phyloP scores from a whole-genome alignment of 2,329 filamentous ascomycete species.

The Ophiostoma sp. region DNA sequence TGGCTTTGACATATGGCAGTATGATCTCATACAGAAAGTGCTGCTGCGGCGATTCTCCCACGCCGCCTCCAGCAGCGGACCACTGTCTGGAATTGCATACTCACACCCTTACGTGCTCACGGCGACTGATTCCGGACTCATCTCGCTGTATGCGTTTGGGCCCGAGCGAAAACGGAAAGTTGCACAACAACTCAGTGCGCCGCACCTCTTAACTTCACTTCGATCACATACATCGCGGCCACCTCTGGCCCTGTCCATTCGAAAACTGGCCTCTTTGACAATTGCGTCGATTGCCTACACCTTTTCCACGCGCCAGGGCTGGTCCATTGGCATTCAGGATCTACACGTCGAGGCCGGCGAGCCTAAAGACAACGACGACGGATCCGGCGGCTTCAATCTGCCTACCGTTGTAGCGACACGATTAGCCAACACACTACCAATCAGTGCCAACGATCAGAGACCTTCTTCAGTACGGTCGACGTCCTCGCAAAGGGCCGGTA shows the following conservation, averaged over 20 bases:
- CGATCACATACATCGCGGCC: conserved; percentile 76
- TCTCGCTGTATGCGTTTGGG: conserved; percentile 73
- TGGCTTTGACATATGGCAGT: conserved; percentile 67
- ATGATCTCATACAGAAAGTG: conserved; percentile 46
- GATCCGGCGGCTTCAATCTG: neutral
- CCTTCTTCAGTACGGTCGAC: neutral
- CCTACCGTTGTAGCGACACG: conserved; percentile 43
- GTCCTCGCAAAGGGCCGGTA: neutral
- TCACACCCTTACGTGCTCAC: conserved; percentile 75
- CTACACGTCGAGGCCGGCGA: conserved; percentile 57
- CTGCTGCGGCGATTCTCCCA: conserved; percentile 60
- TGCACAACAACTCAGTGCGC: conserved; percentile 37
- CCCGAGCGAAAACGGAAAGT: neutral
- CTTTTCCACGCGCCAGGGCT: conserved; percentile 74
- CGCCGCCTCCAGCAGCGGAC: conserved; percentile 61
- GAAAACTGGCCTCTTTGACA: conserved; percentile 62
- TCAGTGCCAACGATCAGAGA: conserved; percentile 26
- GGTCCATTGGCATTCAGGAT: conserved; percentile 92
- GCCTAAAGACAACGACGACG: neutral
- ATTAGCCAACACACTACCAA: conserved; percentile 44
- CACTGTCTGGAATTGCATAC: conserved; percentile 69
- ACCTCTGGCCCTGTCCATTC: conserved; percentile 79
- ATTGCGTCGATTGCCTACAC: conserved; percentile 88
- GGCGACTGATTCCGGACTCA: conserved; percentile 69
- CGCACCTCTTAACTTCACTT: conserved; percentile 71